These are phyloP conservation scores for Dionaea muscipula DNA, from an alignment of 179 eudicot species.

Conservation along the genomic window DNA sequence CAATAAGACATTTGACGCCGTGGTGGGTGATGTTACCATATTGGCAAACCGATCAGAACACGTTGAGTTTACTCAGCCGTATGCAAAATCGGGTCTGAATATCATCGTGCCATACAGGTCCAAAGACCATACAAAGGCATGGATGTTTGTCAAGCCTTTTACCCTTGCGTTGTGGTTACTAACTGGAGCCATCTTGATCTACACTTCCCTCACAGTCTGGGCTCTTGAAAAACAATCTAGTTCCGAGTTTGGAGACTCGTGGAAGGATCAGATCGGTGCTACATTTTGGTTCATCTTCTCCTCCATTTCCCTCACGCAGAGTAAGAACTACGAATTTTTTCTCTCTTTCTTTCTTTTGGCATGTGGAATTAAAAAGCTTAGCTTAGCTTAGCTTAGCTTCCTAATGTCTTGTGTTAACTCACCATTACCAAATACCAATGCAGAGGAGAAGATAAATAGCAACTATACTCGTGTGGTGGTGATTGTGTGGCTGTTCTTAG, in stretches of 20 bases:
- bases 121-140: slow-evolving; percentile 13
- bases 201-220: slow-evolving; percentile 29
- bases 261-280: slow-evolving; percentile 17
- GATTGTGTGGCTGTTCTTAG: slow-evolving; percentile 34
- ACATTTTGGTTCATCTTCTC: slow-evolving; percentile 24
- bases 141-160: slow-evolving; percentile 40
- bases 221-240: slow-evolving; percentile 18
- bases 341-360: neutral
- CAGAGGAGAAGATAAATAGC: slow-evolving; percentile 26
- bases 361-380: too few relatives aligned
- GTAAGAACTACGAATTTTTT: slow-evolving; percentile 14
- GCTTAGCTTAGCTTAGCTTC: too few relatives aligned
- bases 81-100: slow-evolving; percentile 20
- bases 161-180: slow-evolving; percentile 24
- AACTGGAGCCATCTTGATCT: slow-evolving; percentile 12
- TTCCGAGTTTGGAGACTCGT: slow-evolving; percentile 18
- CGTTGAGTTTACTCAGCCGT: slow-evolving; percentile 31
- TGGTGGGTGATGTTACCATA: slow-evolving; percentile 30
- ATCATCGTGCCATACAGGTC: slow-evolving; percentile 24
- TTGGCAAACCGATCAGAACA: slow-evolving; percentile 14
- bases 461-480: slow-evolving; percentile 28
- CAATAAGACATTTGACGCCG: slow-evolving; percentile 29
- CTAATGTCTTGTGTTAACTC: neutral
- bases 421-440: neutral
- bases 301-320: slow-evolving; percentile 26